Conservation (phyloP, 768 basidiomycete genomes). For the Crassisporium funariophilum region DNA sequence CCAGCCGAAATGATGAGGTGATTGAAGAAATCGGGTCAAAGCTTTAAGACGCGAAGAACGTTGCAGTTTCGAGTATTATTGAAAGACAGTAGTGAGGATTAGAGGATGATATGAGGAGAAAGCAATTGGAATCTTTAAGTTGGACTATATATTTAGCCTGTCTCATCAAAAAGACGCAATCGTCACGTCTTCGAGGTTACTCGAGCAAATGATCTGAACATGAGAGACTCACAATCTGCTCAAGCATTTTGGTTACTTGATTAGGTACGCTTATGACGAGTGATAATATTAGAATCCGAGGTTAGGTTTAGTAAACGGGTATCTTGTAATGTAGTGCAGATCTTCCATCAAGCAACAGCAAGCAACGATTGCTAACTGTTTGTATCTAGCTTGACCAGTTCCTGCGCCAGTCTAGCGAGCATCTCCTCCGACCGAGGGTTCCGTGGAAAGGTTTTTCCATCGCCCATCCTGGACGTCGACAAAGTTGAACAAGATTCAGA, state of each 20-base stretch:
- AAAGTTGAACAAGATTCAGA: conserved; percentile 1
- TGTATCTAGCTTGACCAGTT: conserved; percentile 60
- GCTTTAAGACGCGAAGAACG: no score
- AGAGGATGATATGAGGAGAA: neutral
- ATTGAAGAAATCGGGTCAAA: no score
- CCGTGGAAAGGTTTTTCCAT: conserved; percentile 68
- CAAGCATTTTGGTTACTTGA: no score
- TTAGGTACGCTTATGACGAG: no score
- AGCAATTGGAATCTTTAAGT: neutral
- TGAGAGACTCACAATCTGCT: no score
- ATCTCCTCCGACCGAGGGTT: conserved; percentile 69
- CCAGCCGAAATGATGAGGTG: no score
- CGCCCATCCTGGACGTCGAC: conserved; percentile 48
- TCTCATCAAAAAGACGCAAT: conserved; percentile 16
- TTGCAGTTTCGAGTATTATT: no score
- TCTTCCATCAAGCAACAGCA: neutral
- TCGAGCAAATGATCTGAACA: neutral
- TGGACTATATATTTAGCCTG: conserved; percentile 6
- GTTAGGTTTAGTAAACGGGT: neutral
- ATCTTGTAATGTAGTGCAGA: conserved; percentile 2
- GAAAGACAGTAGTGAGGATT: no score
- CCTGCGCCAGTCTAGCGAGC: conserved; percentile 63
- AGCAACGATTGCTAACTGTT: conserved; percentile 31
- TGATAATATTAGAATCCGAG: neutral
- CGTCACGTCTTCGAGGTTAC: conserved; percentile 20